Conservation (phyloP, 768 basidiomycete species). For the Tricholoma sp. region DNA sequence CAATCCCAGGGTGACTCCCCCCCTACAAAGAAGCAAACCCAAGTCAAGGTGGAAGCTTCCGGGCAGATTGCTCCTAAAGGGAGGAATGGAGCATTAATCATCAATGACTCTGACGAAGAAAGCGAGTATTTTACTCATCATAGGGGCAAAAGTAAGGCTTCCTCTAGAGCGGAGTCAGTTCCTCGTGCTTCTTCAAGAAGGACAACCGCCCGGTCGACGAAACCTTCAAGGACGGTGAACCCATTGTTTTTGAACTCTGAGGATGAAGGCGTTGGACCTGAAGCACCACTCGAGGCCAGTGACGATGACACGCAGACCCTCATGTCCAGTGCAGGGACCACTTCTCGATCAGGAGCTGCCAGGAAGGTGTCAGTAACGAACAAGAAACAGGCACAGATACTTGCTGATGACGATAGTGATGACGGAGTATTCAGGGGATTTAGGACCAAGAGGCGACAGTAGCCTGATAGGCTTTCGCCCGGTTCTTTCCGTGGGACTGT, state of each 20-base stretch:
- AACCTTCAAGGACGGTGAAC: slow-evolving; percentile 27
- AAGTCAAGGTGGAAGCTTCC: not conserved
- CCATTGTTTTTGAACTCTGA: slow-evolving; percentile 52
- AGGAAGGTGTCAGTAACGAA: slow-evolving; percentile 20
- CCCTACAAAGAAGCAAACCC: not conserved
- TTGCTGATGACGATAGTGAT: slow-evolving; percentile 66
- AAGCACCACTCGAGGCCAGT: slow-evolving; percentile 16
- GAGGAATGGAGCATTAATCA: slow-evolving; percentile 21
- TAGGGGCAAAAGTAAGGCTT: slow-evolving; percentile 19
- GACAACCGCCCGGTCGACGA: slow-evolving; percentile 15
- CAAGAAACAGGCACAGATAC: slow-evolving; percentile 30
- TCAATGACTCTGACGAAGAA: slow-evolving; percentile 39
- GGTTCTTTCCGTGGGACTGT: too few relatives aligned
- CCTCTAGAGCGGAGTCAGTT: slow-evolving; percentile 18
- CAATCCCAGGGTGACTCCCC: not conserved
- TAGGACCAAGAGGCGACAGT: slow-evolving; percentile 21
- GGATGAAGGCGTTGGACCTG: slow-evolving; percentile 19
- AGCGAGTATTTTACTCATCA: slow-evolving; percentile 11
- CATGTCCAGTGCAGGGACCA: slow-evolving; percentile 21
- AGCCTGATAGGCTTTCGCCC: not conserved
- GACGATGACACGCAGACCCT: slow-evolving; percentile 19
- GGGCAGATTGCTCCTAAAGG: slow-evolving; percentile 13
- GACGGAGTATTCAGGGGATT: slow-evolving; percentile 73
- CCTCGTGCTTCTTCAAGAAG: slow-evolving; percentile 18
- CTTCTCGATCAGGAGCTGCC: slow-evolving; percentile 13